Evolutionary conservation across 352 stramenopile genomes (phyloP).

Genomic region (Pythium dissotocum): DNA sequence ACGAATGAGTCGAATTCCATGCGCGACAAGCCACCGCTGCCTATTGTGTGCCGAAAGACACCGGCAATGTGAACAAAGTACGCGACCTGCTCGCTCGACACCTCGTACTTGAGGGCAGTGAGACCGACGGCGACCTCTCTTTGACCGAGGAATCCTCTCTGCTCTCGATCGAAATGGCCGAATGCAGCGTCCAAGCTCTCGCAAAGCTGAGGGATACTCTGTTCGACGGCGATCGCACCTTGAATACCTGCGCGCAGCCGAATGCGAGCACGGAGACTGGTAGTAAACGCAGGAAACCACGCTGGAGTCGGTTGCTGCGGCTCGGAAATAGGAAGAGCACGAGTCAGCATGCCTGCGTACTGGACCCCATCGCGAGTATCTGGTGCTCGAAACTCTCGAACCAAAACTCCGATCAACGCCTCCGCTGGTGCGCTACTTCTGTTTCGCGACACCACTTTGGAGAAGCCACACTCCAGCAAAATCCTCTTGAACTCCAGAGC

Average conservation of each 20-base stretch:
- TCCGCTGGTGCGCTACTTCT: constrained; percentile 26
- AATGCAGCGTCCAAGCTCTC: constrained; percentile 49
- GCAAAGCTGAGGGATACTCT: constrained; percentile 8
- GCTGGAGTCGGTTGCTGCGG: constrained; percentile 1
- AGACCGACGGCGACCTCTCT: constrained; percentile 42
- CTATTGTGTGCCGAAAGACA: constrained; percentile 43
- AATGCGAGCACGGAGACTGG: constrained; percentile 50
- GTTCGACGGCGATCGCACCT: constrained; percentile 14
- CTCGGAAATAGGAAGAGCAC: constrained; percentile 2
- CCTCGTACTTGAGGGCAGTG: constrained; percentile 42
- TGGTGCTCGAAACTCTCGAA: constrained; percentile 48
- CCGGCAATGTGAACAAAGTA: constrained; percentile 39
- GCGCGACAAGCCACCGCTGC: constrained; percentile 43
- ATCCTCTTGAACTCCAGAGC: constrained; percentile 59
- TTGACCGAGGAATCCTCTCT: constrained; percentile 51
- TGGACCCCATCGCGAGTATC: constrained; percentile 35
- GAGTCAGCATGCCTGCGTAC: constrained; percentile 29
- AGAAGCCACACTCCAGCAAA: constrained; percentile 43
- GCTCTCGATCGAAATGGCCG: constrained; percentile 60
- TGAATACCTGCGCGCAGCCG: constrained; percentile 22
- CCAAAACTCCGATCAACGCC: constrained; percentile 46
- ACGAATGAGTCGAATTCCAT: constrained; percentile 84
- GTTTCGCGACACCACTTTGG: constrained; percentile 19
- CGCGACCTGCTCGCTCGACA: constrained; percentile 37
- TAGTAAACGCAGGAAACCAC: constrained; percentile 34